phyloP scores from a whole-genome alignment of 805 yeast species.

The Lipomyces kockii region DNA sequence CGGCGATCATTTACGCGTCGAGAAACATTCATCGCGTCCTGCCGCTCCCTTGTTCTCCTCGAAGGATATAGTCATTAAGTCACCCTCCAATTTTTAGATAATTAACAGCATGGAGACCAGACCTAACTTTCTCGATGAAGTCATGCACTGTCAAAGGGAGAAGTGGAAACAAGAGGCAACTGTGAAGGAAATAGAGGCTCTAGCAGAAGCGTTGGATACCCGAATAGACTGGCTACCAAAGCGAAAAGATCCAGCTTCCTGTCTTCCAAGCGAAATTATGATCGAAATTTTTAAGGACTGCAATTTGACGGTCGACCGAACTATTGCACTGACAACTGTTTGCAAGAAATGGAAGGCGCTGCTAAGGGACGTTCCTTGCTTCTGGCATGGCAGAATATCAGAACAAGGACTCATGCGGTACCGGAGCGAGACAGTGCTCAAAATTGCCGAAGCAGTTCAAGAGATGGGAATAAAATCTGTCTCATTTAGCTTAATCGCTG shows the following conservation, averaged over 20 bases:
- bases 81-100: neutral
- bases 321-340: neutral
- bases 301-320: neutral
- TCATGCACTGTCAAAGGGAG: neutral
- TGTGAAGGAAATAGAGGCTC: neutral
- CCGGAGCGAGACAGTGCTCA: neutral
- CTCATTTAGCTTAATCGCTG: neutral
- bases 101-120: neutral
- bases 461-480: neutral
- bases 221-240: neutral
- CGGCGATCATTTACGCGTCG: neutral
- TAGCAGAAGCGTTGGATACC: neutral
- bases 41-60: neutral
- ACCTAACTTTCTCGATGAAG: neutral
- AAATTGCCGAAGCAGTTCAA: neutral
- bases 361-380: neutral
- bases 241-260: conserved; percentile 1
- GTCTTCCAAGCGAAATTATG: neutral
- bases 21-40: neutral
- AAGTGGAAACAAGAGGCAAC: neutral
- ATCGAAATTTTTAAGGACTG: neutral
- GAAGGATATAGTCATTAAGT: neutral
- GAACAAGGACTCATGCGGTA: conserved; percentile 1
- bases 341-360: neutral
- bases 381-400: neutral